Base-by-base conservation (phyloP, 2,329 filamentous ascomycete species). In the Cordyceps cicadae region DNA sequence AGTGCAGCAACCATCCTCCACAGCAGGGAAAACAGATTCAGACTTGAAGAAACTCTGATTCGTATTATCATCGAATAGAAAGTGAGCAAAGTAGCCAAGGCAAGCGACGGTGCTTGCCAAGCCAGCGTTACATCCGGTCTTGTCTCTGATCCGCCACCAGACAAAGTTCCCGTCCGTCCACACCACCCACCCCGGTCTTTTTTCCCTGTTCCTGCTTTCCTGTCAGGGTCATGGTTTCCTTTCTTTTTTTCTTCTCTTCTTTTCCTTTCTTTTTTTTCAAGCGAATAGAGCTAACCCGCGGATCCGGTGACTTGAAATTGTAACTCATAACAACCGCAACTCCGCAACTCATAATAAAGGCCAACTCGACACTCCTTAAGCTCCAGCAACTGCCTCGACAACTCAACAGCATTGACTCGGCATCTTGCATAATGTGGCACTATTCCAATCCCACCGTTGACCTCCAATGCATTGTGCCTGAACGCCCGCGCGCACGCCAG, bases 141-240 rank as follows among this genome's bases (percentile, higher is more conserved):
- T 37, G 54, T 50, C 45, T 57, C 54, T 57, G 46, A 57, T 57
- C 45, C 34, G 54, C 54, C 26, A 34, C 50, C 21, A 55, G 41
- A 46, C 52, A 54, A 54, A 43, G 21, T 29, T 45, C 53, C 17
- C 26, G 21, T 53, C 51, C 34, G 51, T 43, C 51, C 51, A 46
- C 53, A 46, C 21, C 32, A 46, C 21, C 21, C 19, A 48, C 32
- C 19, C 45, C 21, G 26, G 54, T 19, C 19, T 12, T 7, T 12
- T 7, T 46, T 4, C 46, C 43, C 43, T 37, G 34, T 37, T 37
- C 54, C 17, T 48, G 43, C 29, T 6, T 29, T 26, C 14, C 45
- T 39, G 29, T 26, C 32, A 54, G 26, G 39, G 52, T 34, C 34
- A 37, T 37, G 34, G 19, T 32, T 19, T 11, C 45, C 21, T 34